Evolutionary conservation across 805 yeast species (phyloP).

Genomic region (Metschnikowia rubicola): DNA sequence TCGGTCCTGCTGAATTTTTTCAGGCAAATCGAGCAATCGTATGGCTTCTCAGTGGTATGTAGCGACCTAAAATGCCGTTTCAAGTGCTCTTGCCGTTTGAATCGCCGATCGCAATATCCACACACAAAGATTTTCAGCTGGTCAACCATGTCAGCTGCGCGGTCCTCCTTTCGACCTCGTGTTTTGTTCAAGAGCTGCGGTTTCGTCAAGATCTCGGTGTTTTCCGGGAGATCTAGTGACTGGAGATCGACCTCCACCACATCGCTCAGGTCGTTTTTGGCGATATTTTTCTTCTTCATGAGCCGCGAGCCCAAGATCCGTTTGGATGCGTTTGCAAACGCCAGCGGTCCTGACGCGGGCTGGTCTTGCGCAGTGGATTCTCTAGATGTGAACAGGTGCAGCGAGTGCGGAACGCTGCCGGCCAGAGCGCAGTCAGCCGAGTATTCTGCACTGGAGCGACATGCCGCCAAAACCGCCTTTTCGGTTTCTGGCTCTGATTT

Average conservation of each 20-base stretch:
- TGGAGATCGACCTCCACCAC: constrained; percentile 41
- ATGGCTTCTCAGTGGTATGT: constrained; percentile 72
- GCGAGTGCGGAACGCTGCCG: constrained; percentile 8
- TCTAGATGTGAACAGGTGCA: constrained; percentile 6
- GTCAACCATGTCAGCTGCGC: constrained; percentile 50
- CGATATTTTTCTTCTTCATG: constrained; percentile 25
- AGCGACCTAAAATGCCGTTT: constrained; percentile 71
- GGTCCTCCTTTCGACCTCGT: constrained; percentile 64
- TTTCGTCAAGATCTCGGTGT: constrained; percentile 36
- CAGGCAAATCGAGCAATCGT: constrained; percentile 55
- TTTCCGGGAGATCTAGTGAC: constrained; percentile 38
- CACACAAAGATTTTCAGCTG: constrained; percentile 59
- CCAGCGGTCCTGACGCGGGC: constrained; percentile 8
- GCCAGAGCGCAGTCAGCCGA: constrained; percentile 9
- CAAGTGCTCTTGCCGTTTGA: constrained; percentile 74
- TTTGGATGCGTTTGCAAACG: constrained; percentile 35
- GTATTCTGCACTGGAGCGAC: constrained; percentile 16
- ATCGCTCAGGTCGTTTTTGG: constrained; percentile 3
- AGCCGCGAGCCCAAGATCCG: constrained; percentile 39
- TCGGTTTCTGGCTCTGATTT: neutral
- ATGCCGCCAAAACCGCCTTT: constrained; percentile 1
- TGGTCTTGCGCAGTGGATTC: constrained; percentile 4
- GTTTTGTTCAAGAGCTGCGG: constrained; percentile 37
- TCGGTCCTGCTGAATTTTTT: constrained; percentile 67
- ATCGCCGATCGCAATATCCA: constrained; percentile 58